These are phyloP conservation scores for Tilletia setariae DNA, from an alignment of 1,284 basidiomycete species.

Conservation along the genomic window DNA sequence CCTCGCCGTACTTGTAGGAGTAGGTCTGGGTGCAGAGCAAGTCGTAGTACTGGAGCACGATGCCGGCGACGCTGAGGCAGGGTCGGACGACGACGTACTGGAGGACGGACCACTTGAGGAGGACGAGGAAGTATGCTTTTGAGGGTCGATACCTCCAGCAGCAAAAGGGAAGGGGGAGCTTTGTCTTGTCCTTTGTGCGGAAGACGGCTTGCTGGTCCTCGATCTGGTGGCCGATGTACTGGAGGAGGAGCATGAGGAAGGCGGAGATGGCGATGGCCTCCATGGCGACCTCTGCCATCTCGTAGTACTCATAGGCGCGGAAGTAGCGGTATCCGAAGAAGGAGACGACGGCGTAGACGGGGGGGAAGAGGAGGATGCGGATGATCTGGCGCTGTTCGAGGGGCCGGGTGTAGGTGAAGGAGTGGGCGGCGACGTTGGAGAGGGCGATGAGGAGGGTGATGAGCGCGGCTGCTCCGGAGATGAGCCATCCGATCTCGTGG, in stretches of 20 bases:
- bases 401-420: constrained; percentile 66
- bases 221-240: constrained; percentile 73
- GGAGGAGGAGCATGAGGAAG: constrained; percentile 68
- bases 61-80: constrained; percentile 26
- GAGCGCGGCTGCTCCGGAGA: constrained; percentile 66
- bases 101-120: constrained; percentile 35
- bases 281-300: constrained; percentile 49
- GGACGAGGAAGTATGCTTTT: constrained; percentile 33
- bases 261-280: constrained; percentile 67
- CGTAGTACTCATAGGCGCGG: constrained; percentile 26
- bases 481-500: constrained; percentile 66
- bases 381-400: constrained; percentile 69
- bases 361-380: constrained; percentile 55
- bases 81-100: constrained; percentile 34
- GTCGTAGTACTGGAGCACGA: constrained; percentile 30
- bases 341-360: constrained; percentile 30
- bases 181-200: constrained; percentile 71
- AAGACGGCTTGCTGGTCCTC: constrained; percentile 63
- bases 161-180: constrained; percentile 69
- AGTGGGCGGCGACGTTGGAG: constrained; percentile 59
- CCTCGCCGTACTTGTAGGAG: constrained; percentile 30
- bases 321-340: constrained; percentile 28
- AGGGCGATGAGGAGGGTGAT: constrained; percentile 22
- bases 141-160: constrained; percentile 27
- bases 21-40: constrained; percentile 27